Conservation (phyloP, 163 green algal species). For the Picocystis sp. region DNA sequence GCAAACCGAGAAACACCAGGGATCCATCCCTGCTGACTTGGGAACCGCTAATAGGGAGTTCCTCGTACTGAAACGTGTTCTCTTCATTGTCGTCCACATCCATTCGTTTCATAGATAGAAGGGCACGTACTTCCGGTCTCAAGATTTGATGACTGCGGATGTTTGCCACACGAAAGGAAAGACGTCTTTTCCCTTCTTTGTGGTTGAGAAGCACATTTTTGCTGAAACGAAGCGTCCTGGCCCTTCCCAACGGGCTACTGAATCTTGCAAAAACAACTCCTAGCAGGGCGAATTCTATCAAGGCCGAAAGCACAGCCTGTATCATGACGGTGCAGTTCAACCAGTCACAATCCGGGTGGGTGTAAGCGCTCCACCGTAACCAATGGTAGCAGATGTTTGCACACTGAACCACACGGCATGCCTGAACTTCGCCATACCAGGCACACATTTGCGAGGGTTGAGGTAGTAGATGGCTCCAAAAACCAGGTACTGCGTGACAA, state of each 20-base stretch:
- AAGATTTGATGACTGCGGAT: slow-evolving; percentile 32
- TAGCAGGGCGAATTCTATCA: slow-evolving; percentile 49
- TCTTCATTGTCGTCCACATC: too few relatives aligned
- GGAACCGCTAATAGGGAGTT: too few relatives aligned
- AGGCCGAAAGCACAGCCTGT: slow-evolving; percentile 28
- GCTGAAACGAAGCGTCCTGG: slow-evolving; percentile 40
- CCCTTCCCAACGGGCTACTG: slow-evolving; percentile 33
- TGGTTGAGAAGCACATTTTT: slow-evolving; percentile 14
- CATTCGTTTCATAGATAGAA: too few relatives aligned
- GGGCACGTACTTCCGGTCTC: too few relatives aligned
- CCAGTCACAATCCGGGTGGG: slow-evolving; percentile 39
- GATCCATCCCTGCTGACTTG: too few relatives aligned
- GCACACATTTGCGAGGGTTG: slow-evolving; percentile 25
- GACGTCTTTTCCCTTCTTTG: slow-evolving; percentile 9
- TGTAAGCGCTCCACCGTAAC: slow-evolving; percentile 25
- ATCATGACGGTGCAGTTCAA: slow-evolving; percentile 44
- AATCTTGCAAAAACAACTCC: slow-evolving; percentile 60
- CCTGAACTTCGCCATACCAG: slow-evolving; percentile 24
- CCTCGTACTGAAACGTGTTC: too few relatives aligned
- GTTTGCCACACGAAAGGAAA: slow-evolving; percentile 47
- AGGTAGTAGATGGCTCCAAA: slow-evolving; percentile 32
- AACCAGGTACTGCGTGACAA: slow-evolving; percentile 20
- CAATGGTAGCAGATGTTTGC: slow-evolving; percentile 46
- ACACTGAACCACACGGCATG: slow-evolving; percentile 55
- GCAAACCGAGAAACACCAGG: too few relatives aligned